Evolutionary conservation across 2,329 filamentous ascomycete genomes (phyloP).

Genomic region (Aspergillus pseudoviridinutans): DNA sequence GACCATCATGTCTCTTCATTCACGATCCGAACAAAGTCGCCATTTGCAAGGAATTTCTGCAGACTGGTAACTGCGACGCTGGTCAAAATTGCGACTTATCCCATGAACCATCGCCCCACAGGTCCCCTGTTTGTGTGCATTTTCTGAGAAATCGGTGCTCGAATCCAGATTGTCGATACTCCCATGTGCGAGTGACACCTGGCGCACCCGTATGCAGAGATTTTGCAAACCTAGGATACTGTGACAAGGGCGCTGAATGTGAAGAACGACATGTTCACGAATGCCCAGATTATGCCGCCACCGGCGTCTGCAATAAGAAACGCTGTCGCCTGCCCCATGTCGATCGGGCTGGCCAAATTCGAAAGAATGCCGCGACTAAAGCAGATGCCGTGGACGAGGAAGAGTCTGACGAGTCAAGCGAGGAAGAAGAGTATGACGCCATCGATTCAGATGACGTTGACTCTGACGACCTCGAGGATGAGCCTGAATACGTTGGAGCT

Average conservation of each 20-base stretch:
- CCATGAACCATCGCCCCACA: slow-evolving; percentile 77
- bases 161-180: slow-evolving; percentile 80
- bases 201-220: slow-evolving; percentile 74
- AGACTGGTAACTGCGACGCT: slow-evolving; percentile 70
- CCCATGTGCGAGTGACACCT: slow-evolving; percentile 74
- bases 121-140: slow-evolving; percentile 83
- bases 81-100: slow-evolving; percentile 85
- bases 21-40: slow-evolving; percentile 87
- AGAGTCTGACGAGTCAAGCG: slow-evolving; percentile 70
- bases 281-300: slow-evolving; percentile 93
- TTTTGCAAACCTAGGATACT: slow-evolving; percentile 86
- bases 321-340: slow-evolving; percentile 84
- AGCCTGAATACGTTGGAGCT: slow-evolving; percentile 35
- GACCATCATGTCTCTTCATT: slow-evolving; percentile 71
- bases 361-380: slow-evolving; percentile 50
- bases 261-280: slow-evolving; percentile 82
- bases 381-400: slow-evolving; percentile 43
- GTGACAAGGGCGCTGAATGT: slow-evolving; percentile 74
- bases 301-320: slow-evolving; percentile 73
- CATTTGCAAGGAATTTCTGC: slow-evolving; percentile 82
- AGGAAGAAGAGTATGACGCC: slow-evolving; percentile 62
- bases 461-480: slow-evolving; percentile 57
- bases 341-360: slow-evolving; percentile 77
- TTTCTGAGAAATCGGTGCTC: slow-evolving; percentile 86
- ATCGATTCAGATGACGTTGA: slow-evolving; percentile 69